phyloP scores from a whole-genome alignment of 371 early-diverging fungal species.

The Apophysomyces variabilis region DNA sequence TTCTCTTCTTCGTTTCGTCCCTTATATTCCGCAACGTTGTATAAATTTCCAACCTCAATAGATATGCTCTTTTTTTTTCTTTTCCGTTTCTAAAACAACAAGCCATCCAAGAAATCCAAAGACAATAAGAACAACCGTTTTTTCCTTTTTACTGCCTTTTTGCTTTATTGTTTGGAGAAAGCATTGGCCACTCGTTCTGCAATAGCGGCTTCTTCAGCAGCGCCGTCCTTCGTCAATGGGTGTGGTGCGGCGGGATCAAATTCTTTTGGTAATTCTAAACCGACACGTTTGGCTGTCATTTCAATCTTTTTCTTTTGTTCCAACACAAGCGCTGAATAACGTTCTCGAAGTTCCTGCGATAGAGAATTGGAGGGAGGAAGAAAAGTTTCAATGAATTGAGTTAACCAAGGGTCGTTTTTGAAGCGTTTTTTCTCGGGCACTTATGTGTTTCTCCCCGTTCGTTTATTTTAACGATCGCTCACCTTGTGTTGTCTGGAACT shows the following conservation, averaged over 20 bases:
- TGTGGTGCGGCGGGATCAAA: constrained; percentile 34
- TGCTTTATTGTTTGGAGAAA: neutral
- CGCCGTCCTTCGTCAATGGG: neutral
- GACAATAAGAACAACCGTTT: too few relatives aligned
- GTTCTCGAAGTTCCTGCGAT: constrained; percentile 40
- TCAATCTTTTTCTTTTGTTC: constrained; percentile 55
- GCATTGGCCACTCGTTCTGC: constrained; percentile 1
- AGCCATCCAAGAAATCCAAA: too few relatives aligned
- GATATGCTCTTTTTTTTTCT: neutral
- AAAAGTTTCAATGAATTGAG: too few relatives aligned
- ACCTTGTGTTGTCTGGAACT: constrained; percentile 54
- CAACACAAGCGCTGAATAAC: constrained; percentile 48
- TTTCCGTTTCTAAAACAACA: neutral
- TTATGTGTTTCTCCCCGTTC: too few relatives aligned
- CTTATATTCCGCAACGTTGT: neutral
- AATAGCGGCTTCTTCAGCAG: neutral
- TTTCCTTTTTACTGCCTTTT: neutral
- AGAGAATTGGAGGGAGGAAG: too few relatives aligned
- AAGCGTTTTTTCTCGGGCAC: neutral
- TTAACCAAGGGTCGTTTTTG: too few relatives aligned
- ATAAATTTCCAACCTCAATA: constrained; percentile 1
- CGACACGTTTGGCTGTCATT: constrained; percentile 53
- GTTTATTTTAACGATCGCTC: neutral
- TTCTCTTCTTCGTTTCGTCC: too few relatives aligned
- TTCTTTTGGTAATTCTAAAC: constrained; percentile 46